Percentiles rank a stretch among this genome's conserved stretches.
phyloP scores from a whole-genome alignment of 371 early-diverging fungal species.

The Mucor circinelloides region DNA sequence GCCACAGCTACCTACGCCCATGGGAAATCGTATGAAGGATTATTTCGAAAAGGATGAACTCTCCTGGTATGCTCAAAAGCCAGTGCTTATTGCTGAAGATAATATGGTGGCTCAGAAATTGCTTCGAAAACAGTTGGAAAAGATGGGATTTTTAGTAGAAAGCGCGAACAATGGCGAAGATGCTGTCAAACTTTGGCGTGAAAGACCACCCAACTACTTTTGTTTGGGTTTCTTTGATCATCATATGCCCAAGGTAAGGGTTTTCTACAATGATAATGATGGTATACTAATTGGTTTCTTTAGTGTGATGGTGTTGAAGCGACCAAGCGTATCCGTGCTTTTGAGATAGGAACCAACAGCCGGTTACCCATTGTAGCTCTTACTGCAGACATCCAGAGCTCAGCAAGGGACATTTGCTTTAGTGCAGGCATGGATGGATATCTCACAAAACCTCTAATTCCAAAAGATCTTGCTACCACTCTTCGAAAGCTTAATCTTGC shows the following conservation, averaged over 20 bases:
- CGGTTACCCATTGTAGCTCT: constrained; percentile 62
- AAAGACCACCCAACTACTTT: constrained; percentile 38
- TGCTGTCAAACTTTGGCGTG: constrained; percentile 41
- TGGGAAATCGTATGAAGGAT: constrained; percentile 35
- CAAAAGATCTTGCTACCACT: constrained; percentile 40
- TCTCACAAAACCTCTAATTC: constrained; percentile 61
- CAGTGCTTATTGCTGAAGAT: constrained; percentile 54
- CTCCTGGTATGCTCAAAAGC: constrained; percentile 34
- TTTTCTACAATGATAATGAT: background rate
- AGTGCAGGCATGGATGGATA: constrained; percentile 66
- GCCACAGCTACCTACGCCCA: constrained; percentile 6
- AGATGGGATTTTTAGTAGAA: constrained; percentile 51
- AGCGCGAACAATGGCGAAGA: constrained; percentile 55
- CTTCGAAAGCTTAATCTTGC: constrained; percentile 28
- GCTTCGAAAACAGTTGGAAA: constrained; percentile 46
- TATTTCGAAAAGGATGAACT: constrained; percentile 40
- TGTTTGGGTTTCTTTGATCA: constrained; percentile 54
- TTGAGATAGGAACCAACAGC: constrained; percentile 17
- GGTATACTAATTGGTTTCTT: no score
- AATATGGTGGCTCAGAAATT: constrained; percentile 54
- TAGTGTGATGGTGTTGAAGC: constrained; percentile 64
- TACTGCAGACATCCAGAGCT: constrained; percentile 59
- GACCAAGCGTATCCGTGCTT: constrained; percentile 48
- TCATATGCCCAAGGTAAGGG: constrained; percentile 52
- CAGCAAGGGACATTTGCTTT: constrained; percentile 54